Evolutionary conservation across 345 rosid species (phyloP), one percentile per base, ranked within the genome.

Genomic region (Camelina sativa): DNA sequence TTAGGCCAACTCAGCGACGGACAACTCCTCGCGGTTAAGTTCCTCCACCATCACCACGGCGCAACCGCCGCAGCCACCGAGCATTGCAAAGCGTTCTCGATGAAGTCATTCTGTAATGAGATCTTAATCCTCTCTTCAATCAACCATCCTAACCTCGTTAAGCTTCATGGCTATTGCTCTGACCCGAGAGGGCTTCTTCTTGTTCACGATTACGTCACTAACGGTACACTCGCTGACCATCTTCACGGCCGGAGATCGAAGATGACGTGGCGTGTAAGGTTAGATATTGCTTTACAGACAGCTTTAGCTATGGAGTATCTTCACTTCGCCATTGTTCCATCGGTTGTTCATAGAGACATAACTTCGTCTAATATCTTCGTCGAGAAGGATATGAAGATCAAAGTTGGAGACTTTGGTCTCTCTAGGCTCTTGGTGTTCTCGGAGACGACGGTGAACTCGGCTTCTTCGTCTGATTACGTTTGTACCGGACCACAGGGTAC

Each of bases 401-500:
- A 88, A 68, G 94, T 91, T 1, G 97, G 96, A 0, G 97, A 91
- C 70, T 94, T 89, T 32, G 98, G 98, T 62, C 81, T 94, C 7
- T 89, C 97, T 3, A 83, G 98, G 86, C 85, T 91, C 5, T 2
- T 93, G 73, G 79, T 80, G 43, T 72, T 83, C 3, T 68, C 92
- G 0, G 91, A 86, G 40, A 72, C 87, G 19, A 48, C 87, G 19
- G 63, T 72, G 12, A 76, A 80, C 34, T 62, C 92, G 54, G 82
- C 88, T 35, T 67, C 85, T 13, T 79, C 87, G 37, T 76, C 88
- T 13, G 91, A 85, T n/a, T 88, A 60, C 58, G 96, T 94, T 0
- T 91, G 94, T 81, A 91, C 98, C 12, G 98, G 97, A 19, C 98
- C 98, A 0, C 98, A 94, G 54, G 97, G 97, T 0, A 91, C 98